A percentile compares a stretch with the other conserved stretches of the same genome.
phyloP scores from a whole-genome alignment of 2,329 filamentous ascomycete genomes.

The Diaporthe vaccinii region DNA sequence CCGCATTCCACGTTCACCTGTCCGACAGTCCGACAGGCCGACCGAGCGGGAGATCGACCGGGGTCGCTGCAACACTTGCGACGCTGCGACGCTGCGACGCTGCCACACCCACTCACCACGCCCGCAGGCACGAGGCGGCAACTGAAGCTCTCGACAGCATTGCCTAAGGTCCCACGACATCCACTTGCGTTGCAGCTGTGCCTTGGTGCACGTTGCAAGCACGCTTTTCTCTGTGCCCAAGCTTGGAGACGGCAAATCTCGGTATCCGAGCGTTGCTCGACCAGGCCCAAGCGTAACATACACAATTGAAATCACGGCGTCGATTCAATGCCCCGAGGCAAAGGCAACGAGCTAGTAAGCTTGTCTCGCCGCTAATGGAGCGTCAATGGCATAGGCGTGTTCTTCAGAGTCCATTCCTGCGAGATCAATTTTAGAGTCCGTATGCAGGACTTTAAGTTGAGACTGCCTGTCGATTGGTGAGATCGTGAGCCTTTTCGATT shows the following conservation, averaged over 20 bases:
- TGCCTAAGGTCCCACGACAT: neutral
- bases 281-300: neutral
- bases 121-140: too few relatives aligned
- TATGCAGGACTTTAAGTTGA: too few relatives aligned
- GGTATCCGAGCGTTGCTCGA: neutral
- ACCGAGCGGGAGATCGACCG: conserved; percentile 4
- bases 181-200: neutral
- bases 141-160: neutral
- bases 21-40: neutral
- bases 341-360: neutral
- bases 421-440: neutral
- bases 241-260: neutral
- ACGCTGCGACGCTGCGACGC: neutral
- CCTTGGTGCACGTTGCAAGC: neutral
- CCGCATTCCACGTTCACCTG: conserved; percentile 1
- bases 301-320: neutral
- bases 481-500: neutral
- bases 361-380: neutral
- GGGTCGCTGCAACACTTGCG: neutral
- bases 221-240: neutral
- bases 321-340: neutral
- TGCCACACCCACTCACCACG: neutral
- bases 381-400: neutral
- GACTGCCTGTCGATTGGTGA: neutral
- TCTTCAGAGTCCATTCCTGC: neutral